Base-by-base conservation (phyloP, 1,284 basidiomycete species). In the Trichosporon coremiiforme region DNA sequence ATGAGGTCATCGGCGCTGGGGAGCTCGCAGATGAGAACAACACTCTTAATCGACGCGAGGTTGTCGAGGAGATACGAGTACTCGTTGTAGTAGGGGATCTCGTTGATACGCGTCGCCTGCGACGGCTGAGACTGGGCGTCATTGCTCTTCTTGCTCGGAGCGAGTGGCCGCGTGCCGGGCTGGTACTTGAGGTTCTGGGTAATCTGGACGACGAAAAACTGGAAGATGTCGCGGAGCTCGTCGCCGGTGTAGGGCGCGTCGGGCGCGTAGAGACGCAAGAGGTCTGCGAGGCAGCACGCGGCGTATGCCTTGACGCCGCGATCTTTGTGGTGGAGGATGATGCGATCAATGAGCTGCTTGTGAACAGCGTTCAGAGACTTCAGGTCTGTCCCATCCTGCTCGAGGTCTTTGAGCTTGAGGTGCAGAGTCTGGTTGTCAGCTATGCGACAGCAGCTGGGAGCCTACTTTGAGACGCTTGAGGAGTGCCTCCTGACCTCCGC, bases 51-150 rank as follows among this genome's bases (percentile, higher is more conserved):
- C 38, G 90, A 93, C 5, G 94, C 93, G 15, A 99, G 87, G 35
- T 89, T 93, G 77, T 98, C 94, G 41, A 99, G 88, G 10, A 98
- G 87, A 79, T 94, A 92, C 76, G 91, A 96, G 85, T 95, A 98
- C 85, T 96, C 90, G 70, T 90, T 88, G 80, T 93, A 95, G 80
- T 95, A 95, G 0, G 84, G 81, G 5, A 83, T 72, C 20, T 84
- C 83, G 1, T 80, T 82, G 66, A 82, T 79, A 33, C 80, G 69
- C 15, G 62, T 67, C 22, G 67, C 67, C 9, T 75, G 89, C 87
- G 1, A 87, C 86, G 75, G 90, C 68, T 75, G 75, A 50, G 68
- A 71, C 63, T 72, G 70, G 25, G 57, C 45, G 47, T 69, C 65
- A 17, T 64, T 67, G n/a, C 50, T 64, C 41, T 73, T 62, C 41